These are phyloP conservation scores for Boechera divaricarpa DNA, from an alignment of 345 rosid species.

Conservation along the genomic window DNA sequence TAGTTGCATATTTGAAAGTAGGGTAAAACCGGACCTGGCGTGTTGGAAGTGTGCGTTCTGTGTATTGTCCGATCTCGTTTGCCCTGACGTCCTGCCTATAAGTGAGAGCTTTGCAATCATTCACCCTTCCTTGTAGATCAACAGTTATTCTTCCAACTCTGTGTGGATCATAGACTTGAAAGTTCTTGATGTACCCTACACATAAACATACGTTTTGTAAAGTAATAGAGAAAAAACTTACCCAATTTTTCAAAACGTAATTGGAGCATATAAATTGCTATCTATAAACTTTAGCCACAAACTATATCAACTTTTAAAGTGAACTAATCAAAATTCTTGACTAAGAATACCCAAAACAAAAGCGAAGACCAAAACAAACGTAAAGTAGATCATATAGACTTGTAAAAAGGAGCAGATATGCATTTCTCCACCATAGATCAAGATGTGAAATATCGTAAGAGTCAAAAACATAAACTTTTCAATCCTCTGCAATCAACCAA, in stretches of 20 bases:
- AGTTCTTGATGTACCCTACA: slow-evolving; percentile 75
- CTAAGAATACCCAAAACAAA: not conserved
- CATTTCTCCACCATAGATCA: not conserved
- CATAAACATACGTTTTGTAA: not conserved
- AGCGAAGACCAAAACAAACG: not conserved
- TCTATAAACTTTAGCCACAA: not conserved
- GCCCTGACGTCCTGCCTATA: slow-evolving; percentile 91
- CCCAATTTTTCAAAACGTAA: not conserved
- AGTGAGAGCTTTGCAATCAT: slow-evolving; percentile 80
- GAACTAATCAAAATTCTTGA: not conserved
- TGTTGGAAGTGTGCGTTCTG: slow-evolving; percentile 75
- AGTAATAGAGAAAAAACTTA: not conserved
- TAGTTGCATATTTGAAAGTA: not conserved
- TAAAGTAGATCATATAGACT: not conserved
- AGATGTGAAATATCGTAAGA: not conserved
- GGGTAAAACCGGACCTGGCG: slow-evolving; percentile 58
- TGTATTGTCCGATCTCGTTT: slow-evolving; percentile 68
- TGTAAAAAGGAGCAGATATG: not conserved
- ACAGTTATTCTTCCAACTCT: slow-evolving; percentile 88
- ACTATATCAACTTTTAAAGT: not conserved
- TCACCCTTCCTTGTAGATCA: slow-evolving; percentile 87
- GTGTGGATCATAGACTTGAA: slow-evolving; percentile 77
- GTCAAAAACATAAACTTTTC: not conserved
- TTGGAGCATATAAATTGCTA: not conserved
- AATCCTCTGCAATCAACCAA: not conserved